Conservation (phyloP, 2,329 filamentous ascomycete genomes). For the Cladosporium austrohemisphaericum region DNA sequence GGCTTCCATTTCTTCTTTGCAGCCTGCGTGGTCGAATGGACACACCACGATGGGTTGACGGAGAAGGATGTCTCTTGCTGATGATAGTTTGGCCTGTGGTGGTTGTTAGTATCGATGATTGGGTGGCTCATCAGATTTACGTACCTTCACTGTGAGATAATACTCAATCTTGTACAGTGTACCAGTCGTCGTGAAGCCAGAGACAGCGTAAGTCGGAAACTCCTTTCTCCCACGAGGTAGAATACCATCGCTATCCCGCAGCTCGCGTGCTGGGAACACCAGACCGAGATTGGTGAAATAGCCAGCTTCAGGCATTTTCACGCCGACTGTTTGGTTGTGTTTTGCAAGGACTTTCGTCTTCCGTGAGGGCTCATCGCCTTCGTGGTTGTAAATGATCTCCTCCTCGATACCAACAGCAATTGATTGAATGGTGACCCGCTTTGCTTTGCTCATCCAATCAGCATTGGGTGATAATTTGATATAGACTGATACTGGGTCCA, state of each 20-base stretch:
- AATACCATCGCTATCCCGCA: constrained; percentile 82
- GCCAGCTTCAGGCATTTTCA: constrained; percentile 83
- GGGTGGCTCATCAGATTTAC: not conserved
- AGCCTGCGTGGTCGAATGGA: constrained; percentile 88
- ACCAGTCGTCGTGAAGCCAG: constrained; percentile 88
- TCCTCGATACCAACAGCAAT: constrained; percentile 94
- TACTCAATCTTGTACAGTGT: constrained; percentile 98
- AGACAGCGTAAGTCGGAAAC: constrained; percentile 84
- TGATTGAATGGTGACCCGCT: constrained; percentile 86
- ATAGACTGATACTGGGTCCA: constrained; percentile 93
- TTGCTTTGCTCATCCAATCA: constrained; percentile 86
- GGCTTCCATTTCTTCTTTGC: constrained; percentile 97
- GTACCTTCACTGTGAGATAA: constrained; percentile 87
- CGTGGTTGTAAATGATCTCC: constrained; percentile 97
- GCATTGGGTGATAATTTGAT: constrained; percentile 90
- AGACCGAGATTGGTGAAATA: constrained; percentile 91
- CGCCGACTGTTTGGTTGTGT: constrained; percentile 74
- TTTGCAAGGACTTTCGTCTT: constrained; percentile 85
- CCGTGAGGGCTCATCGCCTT: constrained; percentile 89
- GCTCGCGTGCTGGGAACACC: constrained; percentile 84
- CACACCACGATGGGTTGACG: constrained; percentile 94
- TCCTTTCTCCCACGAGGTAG: constrained; percentile 78
- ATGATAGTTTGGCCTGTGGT: constrained; percentile 75
- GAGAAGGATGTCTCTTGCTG: constrained; percentile 80
- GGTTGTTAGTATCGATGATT: not conserved